phyloP scores from a whole-genome alignment of 1,284 basidiomycete species.

The Austropuccinia psidii region DNA sequence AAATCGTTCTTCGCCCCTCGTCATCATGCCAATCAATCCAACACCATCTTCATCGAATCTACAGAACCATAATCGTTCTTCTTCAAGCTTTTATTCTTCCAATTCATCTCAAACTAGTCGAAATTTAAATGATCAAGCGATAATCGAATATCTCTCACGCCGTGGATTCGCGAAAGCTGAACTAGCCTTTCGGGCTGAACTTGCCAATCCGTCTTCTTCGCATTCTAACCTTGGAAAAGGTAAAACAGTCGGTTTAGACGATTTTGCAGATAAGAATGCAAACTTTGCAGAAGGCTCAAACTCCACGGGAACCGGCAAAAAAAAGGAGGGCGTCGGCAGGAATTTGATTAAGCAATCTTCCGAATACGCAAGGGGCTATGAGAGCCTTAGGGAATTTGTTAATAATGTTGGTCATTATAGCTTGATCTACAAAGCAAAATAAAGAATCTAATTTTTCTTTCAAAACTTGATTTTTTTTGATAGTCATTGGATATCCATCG shows the following conservation, averaged over 20 bases:
- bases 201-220: constrained; percentile 50
- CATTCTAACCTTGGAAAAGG: constrained; percentile 40
- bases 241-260: constrained; percentile 47
- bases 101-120: not conserved
- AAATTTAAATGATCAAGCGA: constrained; percentile 50
- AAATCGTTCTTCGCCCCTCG: no score
- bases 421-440: constrained; percentile 53
- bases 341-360: constrained; percentile 33
- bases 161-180: constrained; percentile 72
- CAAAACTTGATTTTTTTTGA: not conserved
- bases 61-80: not conserved
- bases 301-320: constrained; percentile 11
- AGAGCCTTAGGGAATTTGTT: constrained; percentile 39
- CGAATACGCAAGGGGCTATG: constrained; percentile 38
- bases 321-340: constrained; percentile 32
- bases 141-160: constrained; percentile 74
- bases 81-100: not conserved
- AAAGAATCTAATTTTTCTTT: constrained; percentile 26
- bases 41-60: not conserved
- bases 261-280: constrained; percentile 43
- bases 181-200: constrained; percentile 62
- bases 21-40: not conserved
- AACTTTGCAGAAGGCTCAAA: not conserved
- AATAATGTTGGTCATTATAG: constrained; percentile 56
- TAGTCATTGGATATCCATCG: constrained; percentile 47